Evolutionary conservation across 73 alveolate genomes (phyloP).

Genomic region (Symbiodinium pilosum): DNA sequence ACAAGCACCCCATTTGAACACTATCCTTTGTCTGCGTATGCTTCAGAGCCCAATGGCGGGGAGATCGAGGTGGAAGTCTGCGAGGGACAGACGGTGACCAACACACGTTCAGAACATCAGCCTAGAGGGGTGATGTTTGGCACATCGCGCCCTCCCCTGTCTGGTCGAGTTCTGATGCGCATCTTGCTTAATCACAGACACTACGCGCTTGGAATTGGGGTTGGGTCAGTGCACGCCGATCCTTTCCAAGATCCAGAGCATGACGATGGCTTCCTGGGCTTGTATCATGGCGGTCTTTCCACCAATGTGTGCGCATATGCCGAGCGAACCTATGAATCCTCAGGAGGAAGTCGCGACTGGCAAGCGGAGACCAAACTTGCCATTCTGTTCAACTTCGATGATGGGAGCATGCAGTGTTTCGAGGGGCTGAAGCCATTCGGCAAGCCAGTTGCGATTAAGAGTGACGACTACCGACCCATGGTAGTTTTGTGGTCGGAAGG

Average conservation of each 20-base stretch:
- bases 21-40: not conserved
- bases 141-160: too few species aligned
- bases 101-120: too few species aligned
- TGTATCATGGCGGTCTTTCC: not conserved
- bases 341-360: not conserved
- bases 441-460: not conserved
- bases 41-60: not conserved
- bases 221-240: not conserved
- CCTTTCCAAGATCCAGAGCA: not conserved
- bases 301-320: not conserved
- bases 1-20: not conserved
- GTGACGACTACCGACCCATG: not conserved
- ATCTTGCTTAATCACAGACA: not conserved
- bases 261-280: not conserved
- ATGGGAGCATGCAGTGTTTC: not conserved
- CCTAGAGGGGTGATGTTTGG: too few species aligned
- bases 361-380: not conserved
- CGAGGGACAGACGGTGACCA: not conserved
- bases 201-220: not conserved
- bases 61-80: not conserved
- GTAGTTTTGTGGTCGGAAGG: not conserved
- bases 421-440: not conserved
- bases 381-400: not conserved
- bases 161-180: not conserved
- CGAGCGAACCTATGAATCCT: not conserved